These are phyloP conservation scores for Suhomyces choctaworum DNA, from an alignment of 1,139 yeast species.

Conservation along the genomic window DNA sequence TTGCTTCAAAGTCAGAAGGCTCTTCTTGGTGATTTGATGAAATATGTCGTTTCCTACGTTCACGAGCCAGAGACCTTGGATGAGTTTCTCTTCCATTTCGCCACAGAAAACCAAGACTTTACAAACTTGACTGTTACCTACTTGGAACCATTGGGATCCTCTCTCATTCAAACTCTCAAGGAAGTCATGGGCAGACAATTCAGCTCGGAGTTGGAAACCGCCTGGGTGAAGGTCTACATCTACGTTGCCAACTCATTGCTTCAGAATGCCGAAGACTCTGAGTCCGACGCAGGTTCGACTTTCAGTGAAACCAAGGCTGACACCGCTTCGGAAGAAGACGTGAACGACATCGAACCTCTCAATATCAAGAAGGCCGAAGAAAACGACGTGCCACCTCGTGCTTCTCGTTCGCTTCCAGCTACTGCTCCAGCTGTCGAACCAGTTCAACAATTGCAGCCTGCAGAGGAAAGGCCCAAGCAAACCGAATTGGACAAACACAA, in stretches of 20 bases:
- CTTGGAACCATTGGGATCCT: conserved; percentile 47
- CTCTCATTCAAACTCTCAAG: conserved; percentile 41
- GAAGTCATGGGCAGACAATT: conserved; percentile 36
- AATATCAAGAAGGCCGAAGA: conserved; percentile 9
- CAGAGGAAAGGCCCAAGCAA: neutral
- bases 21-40: conserved; percentile 40
- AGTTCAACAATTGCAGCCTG: conserved; percentile 1
- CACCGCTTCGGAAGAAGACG: conserved; percentile 11
- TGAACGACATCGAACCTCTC: conserved; percentile 17
- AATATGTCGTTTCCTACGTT: conserved; percentile 34
- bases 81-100: conserved; percentile 38
- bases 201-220: conserved; percentile 34
- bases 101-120: conserved; percentile 33
- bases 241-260: conserved; percentile 42
- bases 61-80: conserved; percentile 32
- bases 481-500: conserved; percentile 16
- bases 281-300: conserved; percentile 12
- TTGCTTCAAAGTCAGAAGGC: conserved; percentile 32
- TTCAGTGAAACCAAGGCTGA: conserved; percentile 18
- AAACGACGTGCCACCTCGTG: conserved; percentile 9
- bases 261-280: conserved; percentile 19
- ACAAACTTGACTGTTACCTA: conserved; percentile 29
- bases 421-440: conserved; percentile 5
- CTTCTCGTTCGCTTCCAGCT: conserved; percentile 4
- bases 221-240: conserved; percentile 45